These are phyloP conservation scores for Ogataea thermomethanolica DNA, from an alignment of 805 yeast genomes.

Conservation along the genomic window DNA sequence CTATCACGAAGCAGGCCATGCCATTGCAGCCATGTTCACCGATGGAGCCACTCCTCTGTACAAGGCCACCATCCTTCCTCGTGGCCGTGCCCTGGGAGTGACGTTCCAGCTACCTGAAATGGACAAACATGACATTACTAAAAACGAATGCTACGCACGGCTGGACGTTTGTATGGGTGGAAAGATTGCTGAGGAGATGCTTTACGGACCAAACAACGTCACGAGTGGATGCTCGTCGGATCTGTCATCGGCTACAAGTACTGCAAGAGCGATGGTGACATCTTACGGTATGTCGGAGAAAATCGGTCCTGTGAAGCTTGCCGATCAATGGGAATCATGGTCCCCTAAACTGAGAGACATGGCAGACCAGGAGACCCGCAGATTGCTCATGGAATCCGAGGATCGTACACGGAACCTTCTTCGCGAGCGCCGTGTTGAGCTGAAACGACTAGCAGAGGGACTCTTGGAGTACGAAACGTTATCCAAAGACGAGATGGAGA, in stretches of 20 bases:
- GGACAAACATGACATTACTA: constrained; percentile 94
- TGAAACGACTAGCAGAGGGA: constrained; percentile 88
- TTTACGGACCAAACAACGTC: constrained; percentile 87
- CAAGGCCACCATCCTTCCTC: constrained; percentile 94
- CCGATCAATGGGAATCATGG: constrained; percentile 95
- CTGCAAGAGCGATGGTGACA: constrained; percentile 96
- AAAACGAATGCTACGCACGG: constrained; percentile 83
- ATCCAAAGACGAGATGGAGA: constrained; percentile 85
- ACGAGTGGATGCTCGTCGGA: constrained; percentile 96
- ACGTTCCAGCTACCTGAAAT: constrained; percentile 97
- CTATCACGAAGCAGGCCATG: constrained; percentile 99
- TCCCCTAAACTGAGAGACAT: constrained; percentile 80
- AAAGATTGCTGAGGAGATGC: constrained; percentile 91
- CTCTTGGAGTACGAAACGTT: constrained; percentile 92
- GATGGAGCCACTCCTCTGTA: constrained; percentile 93
- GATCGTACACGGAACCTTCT: constrained; percentile 71
- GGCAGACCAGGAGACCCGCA: constrained; percentile 91
- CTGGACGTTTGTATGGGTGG: constrained; percentile 99
- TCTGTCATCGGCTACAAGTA: constrained; percentile 81
- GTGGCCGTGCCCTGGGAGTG: constrained; percentile 95
- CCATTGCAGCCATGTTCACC: constrained; percentile 93
- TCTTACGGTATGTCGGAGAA: constrained; percentile 93
- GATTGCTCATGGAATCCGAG: constrained; percentile 70
- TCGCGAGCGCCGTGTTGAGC: constrained; percentile 58
- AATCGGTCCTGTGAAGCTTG: constrained; percentile 87